A percentile compares a stretch with the other conserved stretches of the same genome.
phyloP scores from a whole-genome alignment of 2,329 filamentous ascomycete species.

The Fusarium pseudonygamai region DNA sequence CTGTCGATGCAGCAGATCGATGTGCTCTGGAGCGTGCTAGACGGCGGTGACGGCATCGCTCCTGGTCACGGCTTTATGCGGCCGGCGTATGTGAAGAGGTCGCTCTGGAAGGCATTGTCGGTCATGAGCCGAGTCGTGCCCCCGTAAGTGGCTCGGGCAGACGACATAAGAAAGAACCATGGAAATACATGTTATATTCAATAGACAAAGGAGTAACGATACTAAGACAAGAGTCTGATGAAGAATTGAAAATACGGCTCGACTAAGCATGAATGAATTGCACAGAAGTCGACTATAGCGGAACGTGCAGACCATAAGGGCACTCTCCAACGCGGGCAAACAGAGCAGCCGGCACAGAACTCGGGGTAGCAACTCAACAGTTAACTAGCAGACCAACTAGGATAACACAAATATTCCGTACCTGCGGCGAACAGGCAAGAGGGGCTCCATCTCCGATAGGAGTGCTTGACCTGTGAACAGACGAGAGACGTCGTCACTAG shows the following conservation, averaged over 20 bases:
- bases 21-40: background rate
- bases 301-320: too few species aligned
- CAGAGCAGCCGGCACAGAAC: too few species aligned
- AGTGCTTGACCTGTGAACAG: too few species aligned
- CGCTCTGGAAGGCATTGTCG: background rate
- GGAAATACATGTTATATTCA: accelerated
- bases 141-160: background rate
- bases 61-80: background rate
- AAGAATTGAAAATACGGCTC: background rate
- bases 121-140: background rate
- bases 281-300: too few species aligned
- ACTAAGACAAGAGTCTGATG: background rate
- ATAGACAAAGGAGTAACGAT: accelerated
- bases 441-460: too few species aligned
- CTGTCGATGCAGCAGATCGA: background rate
- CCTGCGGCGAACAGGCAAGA: too few species aligned
- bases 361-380: too few species aligned
- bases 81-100: background rate
- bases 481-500: too few species aligned
- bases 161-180: background rate
- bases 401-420: too few species aligned
- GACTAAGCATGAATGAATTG: too few species aligned
- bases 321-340: too few species aligned
- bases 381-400: too few species aligned
- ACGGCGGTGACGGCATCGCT: accelerated